phyloP scores from a whole-genome alignment of 306 rosid genomes.

The Quercus glauca region DNA sequence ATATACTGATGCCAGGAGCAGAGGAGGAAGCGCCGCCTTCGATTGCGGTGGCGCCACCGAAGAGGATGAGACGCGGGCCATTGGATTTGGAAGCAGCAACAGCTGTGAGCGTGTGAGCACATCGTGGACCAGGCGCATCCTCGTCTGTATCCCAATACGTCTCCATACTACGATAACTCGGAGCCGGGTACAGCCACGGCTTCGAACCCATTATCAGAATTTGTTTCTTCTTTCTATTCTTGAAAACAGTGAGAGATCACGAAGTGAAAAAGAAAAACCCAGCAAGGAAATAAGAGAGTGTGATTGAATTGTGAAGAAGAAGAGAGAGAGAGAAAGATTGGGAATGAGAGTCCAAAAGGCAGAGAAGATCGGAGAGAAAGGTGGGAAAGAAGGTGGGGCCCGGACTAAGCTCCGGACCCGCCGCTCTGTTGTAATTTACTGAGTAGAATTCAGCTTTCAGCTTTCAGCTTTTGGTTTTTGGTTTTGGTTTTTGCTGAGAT shows the following conservation, averaged over 20 bases:
- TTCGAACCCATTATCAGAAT: slow-evolving; percentile 57
- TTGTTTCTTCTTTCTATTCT: neutral
- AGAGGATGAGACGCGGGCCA: slow-evolving; percentile 86
- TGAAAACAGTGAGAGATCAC: neutral
- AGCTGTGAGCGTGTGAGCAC: slow-evolving; percentile 85
- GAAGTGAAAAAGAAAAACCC: neutral
- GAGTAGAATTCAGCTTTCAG: neutral
- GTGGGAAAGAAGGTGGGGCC: slow-evolving; percentile 37
- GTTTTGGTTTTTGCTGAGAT: neutral
- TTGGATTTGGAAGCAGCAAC: slow-evolving; percentile 81
- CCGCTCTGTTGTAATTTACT: neutral
- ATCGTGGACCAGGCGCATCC: slow-evolving; percentile 94
- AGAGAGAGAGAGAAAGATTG: slow-evolving; percentile 17
- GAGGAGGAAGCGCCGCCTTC: slow-evolving; percentile 85
- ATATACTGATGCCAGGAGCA: slow-evolving; percentile 84
- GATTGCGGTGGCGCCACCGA: slow-evolving; percentile 97
- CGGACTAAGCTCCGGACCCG: slow-evolving; percentile 45
- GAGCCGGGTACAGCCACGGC: slow-evolving; percentile 92
- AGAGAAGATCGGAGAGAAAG: neutral
- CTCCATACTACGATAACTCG: slow-evolving; percentile 63
- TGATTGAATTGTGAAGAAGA: neutral
- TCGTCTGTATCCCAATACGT: slow-evolving; percentile 85
- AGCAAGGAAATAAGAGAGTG: neutral
- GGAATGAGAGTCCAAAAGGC: neutral
- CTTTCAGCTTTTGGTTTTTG: neutral